Evolutionary conservation across 2,329 filamentous ascomycete species (phyloP).

Genomic region (Neoarthrinium moseri): DNA sequence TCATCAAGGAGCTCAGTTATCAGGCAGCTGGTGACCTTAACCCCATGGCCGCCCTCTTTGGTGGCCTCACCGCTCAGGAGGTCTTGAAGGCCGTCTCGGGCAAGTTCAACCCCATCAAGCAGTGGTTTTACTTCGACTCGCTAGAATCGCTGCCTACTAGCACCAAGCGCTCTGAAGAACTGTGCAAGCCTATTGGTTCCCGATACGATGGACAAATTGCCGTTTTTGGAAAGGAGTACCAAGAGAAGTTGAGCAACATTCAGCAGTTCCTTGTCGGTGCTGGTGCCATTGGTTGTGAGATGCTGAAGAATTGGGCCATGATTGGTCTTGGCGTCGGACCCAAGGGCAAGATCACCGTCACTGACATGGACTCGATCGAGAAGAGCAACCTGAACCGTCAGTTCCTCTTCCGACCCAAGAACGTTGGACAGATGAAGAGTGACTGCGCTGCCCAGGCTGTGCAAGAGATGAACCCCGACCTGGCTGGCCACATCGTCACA

Average conservation of each 20-base stretch:
- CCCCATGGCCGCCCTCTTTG: slow-evolving; percentile 93
- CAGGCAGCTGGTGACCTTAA: slow-evolving; percentile 89
- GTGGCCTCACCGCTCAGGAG: slow-evolving; percentile 90
- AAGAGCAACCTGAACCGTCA: slow-evolving; percentile 98
- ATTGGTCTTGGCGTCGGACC: slow-evolving; percentile 89
- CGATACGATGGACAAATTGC: slow-evolving; percentile 97
- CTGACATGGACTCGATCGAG: slow-evolving; percentile 98
- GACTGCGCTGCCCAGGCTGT: slow-evolving; percentile 90
- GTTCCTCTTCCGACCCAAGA: slow-evolving; percentile 89
- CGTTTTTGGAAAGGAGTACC: slow-evolving; percentile 90
- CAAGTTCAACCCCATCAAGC: slow-evolving; percentile 93
- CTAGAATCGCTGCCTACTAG: slow-evolving; percentile 88
- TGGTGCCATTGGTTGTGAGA: slow-evolving; percentile 96
- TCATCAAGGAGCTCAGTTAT: slow-evolving; percentile 90
- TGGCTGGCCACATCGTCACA: slow-evolving; percentile 80
- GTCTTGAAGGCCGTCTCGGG: slow-evolving; percentile 95
- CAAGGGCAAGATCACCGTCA: slow-evolving; percentile 85
- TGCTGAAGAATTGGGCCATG: slow-evolving; percentile 99
- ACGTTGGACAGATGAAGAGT: slow-evolving; percentile 96
- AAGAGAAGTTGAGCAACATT: slow-evolving; percentile 87
- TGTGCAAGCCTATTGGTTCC: slow-evolving; percentile 80
- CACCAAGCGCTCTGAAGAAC: slow-evolving; percentile 74
- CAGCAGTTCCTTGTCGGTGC: slow-evolving; percentile 94
- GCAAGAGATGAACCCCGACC: slow-evolving; percentile 90
- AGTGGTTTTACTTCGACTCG: slow-evolving; percentile 97